Percentiles rank a stretch among this genome's conserved stretches.
These are phyloP conservation scores for Sporothrix protearum DNA, from an alignment of 2,329 filamentous ascomycete species.

Conservation along the genomic window DNA sequence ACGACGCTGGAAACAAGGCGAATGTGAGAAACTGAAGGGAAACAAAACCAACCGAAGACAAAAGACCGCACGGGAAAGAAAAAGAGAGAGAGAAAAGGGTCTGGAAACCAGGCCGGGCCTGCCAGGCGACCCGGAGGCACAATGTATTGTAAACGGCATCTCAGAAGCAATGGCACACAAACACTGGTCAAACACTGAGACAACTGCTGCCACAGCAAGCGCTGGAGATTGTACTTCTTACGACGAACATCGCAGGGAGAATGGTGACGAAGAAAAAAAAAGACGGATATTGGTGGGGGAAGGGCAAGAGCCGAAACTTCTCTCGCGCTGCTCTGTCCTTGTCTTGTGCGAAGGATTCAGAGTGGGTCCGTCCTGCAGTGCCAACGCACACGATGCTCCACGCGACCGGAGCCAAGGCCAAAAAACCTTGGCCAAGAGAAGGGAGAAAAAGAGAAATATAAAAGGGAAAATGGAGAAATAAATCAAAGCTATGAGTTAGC, in stretches of 20 bases:
- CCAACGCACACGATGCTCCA: slow-evolving; percentile 17
- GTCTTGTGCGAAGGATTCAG: slow-evolving; percentile 1
- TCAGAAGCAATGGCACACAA: background rate
- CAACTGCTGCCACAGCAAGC: background rate
- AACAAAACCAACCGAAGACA: background rate
- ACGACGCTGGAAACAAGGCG: background rate
- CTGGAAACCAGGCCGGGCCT: background rate
- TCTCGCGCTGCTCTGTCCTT: background rate
- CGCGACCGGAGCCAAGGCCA: slow-evolving; percentile 1
- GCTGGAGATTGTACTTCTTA: background rate
- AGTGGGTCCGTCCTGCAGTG: slow-evolving; percentile 6
- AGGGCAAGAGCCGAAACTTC: background rate
- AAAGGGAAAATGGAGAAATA: background rate
- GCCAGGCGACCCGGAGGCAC: slow-evolving; percentile 1
- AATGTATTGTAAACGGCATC: background rate
- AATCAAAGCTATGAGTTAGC: slow-evolving; percentile 17
- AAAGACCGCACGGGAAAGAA: background rate
- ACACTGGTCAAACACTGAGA: background rate
- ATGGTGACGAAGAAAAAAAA: background rate
- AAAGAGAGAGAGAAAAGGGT: background rate
- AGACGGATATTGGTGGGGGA: background rate
- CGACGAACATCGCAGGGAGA: background rate
- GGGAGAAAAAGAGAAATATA: background rate
- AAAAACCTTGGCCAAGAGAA: background rate
- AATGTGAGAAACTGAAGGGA: background rate